Conservation (phyloP, 2,329 filamentous ascomycete species). For the Xylariaceae sp. region DNA sequence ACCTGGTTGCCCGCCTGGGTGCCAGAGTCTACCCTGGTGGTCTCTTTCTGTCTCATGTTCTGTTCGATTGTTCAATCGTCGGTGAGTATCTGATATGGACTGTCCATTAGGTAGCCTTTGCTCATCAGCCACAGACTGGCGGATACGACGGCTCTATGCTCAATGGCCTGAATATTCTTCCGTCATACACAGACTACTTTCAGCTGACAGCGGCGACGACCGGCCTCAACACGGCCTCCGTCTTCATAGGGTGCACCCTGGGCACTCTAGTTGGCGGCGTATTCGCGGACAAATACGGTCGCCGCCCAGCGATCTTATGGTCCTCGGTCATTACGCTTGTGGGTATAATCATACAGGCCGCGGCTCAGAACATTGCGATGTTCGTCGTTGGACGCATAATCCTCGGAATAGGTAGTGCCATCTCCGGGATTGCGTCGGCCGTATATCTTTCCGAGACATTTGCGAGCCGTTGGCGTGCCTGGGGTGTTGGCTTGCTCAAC, state of each 20-base stretch:
- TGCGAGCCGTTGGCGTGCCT: conserved; percentile 36
- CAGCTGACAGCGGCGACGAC: conserved; percentile 46
- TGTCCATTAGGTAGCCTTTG: not conserved
- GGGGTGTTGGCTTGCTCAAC: conserved; percentile 24
- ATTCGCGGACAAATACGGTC: conserved; percentile 38
- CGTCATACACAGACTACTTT: conserved; percentile 53
- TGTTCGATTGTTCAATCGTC: conserved; percentile 42
- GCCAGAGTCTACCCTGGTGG: conserved; percentile 34
- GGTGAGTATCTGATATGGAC: conserved; percentile 22
- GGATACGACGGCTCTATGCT: conserved; percentile 48
- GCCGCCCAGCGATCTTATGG: conserved; percentile 39
- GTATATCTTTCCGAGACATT: conserved; percentile 48
- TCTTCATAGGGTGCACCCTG: conserved; percentile 48
- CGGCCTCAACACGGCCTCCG: conserved; percentile 50
- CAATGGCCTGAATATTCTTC: conserved; percentile 54
- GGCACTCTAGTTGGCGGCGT: conserved; percentile 39
- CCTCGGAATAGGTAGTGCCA: conserved; percentile 40
- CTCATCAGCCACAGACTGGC: conserved; percentile 7
- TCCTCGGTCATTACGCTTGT: conserved; percentile 36
- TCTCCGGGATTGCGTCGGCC: conserved; percentile 38
- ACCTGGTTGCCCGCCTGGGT: conserved; percentile 45
- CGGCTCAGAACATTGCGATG: conserved; percentile 48
- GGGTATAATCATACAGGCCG: conserved; percentile 41
- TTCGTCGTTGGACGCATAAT: conserved; percentile 44
- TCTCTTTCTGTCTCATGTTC: conserved; percentile 37